Evolutionary conservation across 495 filamentous ascomycete genomes (phyloP), one percentile per base, ranked within the genome.

Genomic region (Aspergillus bertholletiae): DNA sequence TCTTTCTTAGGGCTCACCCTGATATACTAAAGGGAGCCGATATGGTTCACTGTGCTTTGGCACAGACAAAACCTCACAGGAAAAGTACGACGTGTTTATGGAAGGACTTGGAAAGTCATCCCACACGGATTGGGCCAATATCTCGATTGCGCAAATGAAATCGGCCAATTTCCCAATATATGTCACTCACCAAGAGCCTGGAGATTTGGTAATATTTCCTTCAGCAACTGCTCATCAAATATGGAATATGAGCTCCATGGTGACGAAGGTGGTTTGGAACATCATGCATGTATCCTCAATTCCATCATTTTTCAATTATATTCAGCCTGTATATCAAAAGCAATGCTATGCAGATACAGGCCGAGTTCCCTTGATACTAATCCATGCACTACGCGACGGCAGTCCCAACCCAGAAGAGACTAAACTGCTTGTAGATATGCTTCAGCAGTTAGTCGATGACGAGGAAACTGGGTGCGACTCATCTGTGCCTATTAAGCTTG

Each of bases 251-350:
- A 59, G 54, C 45, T 18, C 53, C 7, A 46, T 61, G 56, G 58
- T 61, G 7, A 61, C 58, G 9, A 61, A 61, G 32, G 53, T 65
- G 5, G 62, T 61, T 17, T 65, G 62, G 62, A 65, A 61, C 32
- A 61, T 59, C 6, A 55, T 65, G 58, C 62, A 61, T 40, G 5
- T 43, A 23, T 57, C 51, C 8, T 65, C 62, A 11, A 24, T 61
- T 3, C 23, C 30, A 26, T 46, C 51, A 8, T 61, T 61, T 21
- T 59, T 65, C 35, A 48, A 61, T 23, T 59, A 65, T 40, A 39
- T 65, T 9, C 56, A 65, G 30, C 62, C 62, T 17, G 51, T 32
- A 7, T 65, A 61, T 45, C 58, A 65, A 23, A 51, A 34, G 24
- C 53, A 54, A 11, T 65, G 62, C 17, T 58, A 65, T 35, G 22